Evolutionary conservation across 2,329 filamentous ascomycete species (phyloP).

Genomic region (Aspergillus amoenus): DNA sequence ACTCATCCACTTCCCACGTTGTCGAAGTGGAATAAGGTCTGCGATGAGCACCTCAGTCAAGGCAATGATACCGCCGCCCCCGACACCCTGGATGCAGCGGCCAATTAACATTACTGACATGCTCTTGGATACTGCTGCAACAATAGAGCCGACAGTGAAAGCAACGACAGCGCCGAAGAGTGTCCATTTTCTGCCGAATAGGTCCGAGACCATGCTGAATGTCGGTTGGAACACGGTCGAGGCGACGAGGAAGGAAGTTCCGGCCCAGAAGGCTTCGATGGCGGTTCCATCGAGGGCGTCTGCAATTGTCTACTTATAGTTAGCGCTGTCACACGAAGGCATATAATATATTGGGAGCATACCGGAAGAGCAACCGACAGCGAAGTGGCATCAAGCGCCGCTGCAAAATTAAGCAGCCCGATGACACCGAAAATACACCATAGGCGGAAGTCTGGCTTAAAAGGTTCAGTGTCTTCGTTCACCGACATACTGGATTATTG

Average conservation of each 20-base stretch:
- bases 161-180: neutral
- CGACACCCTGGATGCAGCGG: neutral
- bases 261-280: too few relatives aligned
- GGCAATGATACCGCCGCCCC: neutral
- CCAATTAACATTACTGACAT: neutral
- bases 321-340: too few relatives aligned
- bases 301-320: too few relatives aligned
- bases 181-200: neutral
- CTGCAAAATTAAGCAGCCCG: neutral
- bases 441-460: neutral
- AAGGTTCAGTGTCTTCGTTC: too few relatives aligned
- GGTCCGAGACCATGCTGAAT: too few relatives aligned
- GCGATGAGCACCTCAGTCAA: neutral
- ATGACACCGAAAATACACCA: slow-evolving; percentile 2
- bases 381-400: neutral
- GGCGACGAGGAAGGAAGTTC: too few relatives aligned
- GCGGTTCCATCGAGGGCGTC: too few relatives aligned
- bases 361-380: neutral
- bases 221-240: too few relatives aligned
- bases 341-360: neutral
- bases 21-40: neutral
- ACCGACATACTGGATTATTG: too few relatives aligned
- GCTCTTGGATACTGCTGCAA: neutral
- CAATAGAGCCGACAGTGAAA: neutral
- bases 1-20: slow-evolving; percentile 5